phyloP scores from a whole-genome alignment of 305 asterid species.

The Ilex paraguariensis region DNA sequence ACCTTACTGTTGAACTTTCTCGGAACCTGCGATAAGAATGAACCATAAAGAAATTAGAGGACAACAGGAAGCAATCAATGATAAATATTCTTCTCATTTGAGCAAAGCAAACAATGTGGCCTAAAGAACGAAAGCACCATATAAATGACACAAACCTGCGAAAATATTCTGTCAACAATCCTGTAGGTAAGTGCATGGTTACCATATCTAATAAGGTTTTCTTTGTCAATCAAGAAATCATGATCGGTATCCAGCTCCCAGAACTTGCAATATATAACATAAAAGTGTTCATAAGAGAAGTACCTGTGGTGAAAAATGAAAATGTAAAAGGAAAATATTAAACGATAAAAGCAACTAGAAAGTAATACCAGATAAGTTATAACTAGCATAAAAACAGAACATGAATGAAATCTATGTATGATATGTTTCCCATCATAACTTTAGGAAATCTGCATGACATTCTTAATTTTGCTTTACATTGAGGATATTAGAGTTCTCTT shows the following conservation, averaged over 20 bases:
- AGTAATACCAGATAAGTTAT: background rate
- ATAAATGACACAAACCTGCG: slow-evolving; percentile 69
- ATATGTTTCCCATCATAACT: too few relatives aligned
- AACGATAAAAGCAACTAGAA: background rate
- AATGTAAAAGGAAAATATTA: slow-evolving; percentile 9
- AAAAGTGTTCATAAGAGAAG: slow-evolving; percentile 98
- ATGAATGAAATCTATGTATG: too few relatives aligned
- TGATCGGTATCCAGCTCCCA: slow-evolving; percentile 99
- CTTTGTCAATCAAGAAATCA: slow-evolving; percentile 93
- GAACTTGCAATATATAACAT: slow-evolving; percentile 98
- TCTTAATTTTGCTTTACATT: too few relatives aligned
- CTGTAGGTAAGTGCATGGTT: slow-evolving; percentile 98
- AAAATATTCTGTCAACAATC: slow-evolving; percentile 94
- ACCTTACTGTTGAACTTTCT: slow-evolving; percentile 95
- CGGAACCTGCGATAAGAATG: slow-evolving; percentile 54
- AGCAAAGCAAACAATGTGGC: slow-evolving; percentile 23
- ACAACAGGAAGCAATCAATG: slow-evolving; percentile 7
- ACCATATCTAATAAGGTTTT: slow-evolving; percentile 97
- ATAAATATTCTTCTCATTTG: slow-evolving; percentile 13
- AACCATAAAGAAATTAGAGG: slow-evolving; percentile 18
- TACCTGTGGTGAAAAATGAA: slow-evolving; percentile 52
- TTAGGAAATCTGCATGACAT: too few relatives aligned
- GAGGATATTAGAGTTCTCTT: too few relatives aligned
- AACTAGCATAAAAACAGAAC: background rate
- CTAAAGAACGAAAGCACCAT: slow-evolving; percentile 13